Conservation (phyloP, 352 stramenopile species). For the Pythium folliculosum region DNA sequence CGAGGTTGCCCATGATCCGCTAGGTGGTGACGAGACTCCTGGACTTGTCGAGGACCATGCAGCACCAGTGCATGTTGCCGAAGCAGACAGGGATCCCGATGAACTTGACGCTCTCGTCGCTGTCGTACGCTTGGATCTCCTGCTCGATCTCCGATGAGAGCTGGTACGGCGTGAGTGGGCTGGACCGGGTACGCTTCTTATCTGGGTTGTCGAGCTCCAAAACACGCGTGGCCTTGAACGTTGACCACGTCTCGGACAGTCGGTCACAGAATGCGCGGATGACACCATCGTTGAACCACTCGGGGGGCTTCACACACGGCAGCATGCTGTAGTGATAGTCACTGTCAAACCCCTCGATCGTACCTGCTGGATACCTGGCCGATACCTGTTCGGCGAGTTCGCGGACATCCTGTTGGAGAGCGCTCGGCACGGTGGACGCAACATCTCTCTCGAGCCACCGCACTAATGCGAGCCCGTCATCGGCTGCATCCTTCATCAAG, state of each 20-base stretch:
- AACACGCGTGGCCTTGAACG: too few species aligned
- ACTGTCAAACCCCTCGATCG: not conserved
- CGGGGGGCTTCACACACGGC: not conserved
- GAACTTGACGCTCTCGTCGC: not conserved
- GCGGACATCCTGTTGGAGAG: not conserved
- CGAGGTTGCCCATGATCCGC: not conserved
- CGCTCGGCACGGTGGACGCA: not conserved
- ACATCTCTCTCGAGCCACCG: slow-evolving; percentile 2
- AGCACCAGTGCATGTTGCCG: not conserved
- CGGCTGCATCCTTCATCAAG: slow-evolving; percentile 3
- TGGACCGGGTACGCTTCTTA: too few species aligned
- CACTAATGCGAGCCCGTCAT: not conserved
- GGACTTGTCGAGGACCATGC: not conserved
- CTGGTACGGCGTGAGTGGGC: too few species aligned
- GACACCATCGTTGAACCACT: slow-evolving; percentile 1
- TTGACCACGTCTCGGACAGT: too few species aligned
- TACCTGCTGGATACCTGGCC: slow-evolving; percentile 2
- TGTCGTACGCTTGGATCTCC: not conserved
- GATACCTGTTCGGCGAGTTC: not conserved
- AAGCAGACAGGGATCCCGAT: not conserved
- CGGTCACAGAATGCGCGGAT: not conserved
- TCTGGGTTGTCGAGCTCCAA: too few species aligned
- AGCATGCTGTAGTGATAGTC: slow-evolving; percentile 6
- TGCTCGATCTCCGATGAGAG: not conserved
- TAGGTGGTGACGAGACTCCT: not conserved